Base-by-base conservation (phyloP, 441 rosid genomes). In the Gossypium trilobum region DNA sequence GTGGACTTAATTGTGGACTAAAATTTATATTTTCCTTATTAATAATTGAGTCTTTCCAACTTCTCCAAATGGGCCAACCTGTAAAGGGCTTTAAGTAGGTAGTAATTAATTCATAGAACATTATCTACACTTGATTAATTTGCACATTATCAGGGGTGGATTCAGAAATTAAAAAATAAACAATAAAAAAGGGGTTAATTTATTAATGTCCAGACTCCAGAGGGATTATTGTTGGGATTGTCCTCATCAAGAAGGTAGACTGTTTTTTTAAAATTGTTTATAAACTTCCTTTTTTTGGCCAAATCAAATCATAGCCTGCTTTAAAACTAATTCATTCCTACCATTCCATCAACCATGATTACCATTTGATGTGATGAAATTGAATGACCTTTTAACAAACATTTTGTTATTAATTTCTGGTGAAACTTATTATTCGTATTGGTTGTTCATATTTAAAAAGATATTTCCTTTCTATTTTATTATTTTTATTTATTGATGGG, bases 331-430 rank as follows among this genome's bases (percentile, higher is more conserved):
- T 68, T 73, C 50, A 22, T 72, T 39, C 54, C 27, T 55, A 70
- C 74, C 68, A 54, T 25, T 55, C 42, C 50, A 25, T 69, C 66
- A 79, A 68, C 69, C 13, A 75, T 56, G 80, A 57, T 72, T 68
- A 0, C 36, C 7, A 20, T 42, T 50, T 59, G 48, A 57, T 69
- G 5, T 56, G 61, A 11, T 57, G 61, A 20, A 29, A 48, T 57
- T 50, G 62, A 72, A 61, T 75, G 86, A 87, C 87, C 80, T 78
- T 29, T 71, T 66, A 84, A 78, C 88, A 5, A 82, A 79, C 78
- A 27, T 0, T 51, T 11, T 67, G 75, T 66, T 42, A 60, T 62
- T 48, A 17, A 8, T 58, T 66, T 71, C 29, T 48, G 77, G 59
- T 77, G 1, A 7, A 68, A 68, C 74, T 62, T 36, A 55, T 48